Evolutionary conservation across 2,329 filamentous ascomycete genomes (phyloP), one percentile per base, ranked within the genome.

Genomic region (Dactylellina drechsleri): DNA sequence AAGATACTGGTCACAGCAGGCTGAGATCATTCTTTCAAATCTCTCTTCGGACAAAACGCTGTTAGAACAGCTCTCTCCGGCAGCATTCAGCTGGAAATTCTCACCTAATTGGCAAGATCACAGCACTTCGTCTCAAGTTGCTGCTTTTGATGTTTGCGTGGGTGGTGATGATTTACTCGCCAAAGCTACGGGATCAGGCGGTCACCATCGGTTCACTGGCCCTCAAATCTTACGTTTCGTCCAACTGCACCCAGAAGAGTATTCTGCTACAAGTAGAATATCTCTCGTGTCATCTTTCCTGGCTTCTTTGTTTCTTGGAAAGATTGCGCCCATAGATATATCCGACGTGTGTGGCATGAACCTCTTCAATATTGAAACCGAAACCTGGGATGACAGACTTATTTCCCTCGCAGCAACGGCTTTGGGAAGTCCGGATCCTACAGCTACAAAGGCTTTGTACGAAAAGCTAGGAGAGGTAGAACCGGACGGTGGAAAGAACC

Each of bases 61-160:
- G 54, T 86, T 91, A 58, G 88, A 91, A 74, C 93, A 96, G 83
- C 84, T 98, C 26, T 82, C 82, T 70, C 79, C 82, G 26, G 83
- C 84, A 8, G 91, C 90, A 0, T 92, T 98, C 80, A 91, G 93
- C 15, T 91, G 96, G 81, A 89, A 91, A 3, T 93, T 89, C 83
- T 93, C 92, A 77, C 95, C 95, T 6, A 99, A 98, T 82, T 99
- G 95, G 95, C 95, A 98, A 83, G 95, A 99, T 82, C 91, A 93
- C 76, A 97, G 93, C 83, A 98, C 95, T 1, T 93, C 97, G 83
- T 86, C 86, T 78, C 92, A 99, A 83, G 97, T 93, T 81, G 93
- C 97, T 81, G 86, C 87, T 77, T 98, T 98, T 80, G 93, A 98
- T 81, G 86, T 84, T 4, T 84, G 85, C 62, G 83, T 97, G 6